A percentile compares a stretch with the other conserved stretches of the same genome.
phyloP scores from a whole-genome alignment of 1,284 basidiomycete species.

The Erythrobasidium hasegawianum region DNA sequence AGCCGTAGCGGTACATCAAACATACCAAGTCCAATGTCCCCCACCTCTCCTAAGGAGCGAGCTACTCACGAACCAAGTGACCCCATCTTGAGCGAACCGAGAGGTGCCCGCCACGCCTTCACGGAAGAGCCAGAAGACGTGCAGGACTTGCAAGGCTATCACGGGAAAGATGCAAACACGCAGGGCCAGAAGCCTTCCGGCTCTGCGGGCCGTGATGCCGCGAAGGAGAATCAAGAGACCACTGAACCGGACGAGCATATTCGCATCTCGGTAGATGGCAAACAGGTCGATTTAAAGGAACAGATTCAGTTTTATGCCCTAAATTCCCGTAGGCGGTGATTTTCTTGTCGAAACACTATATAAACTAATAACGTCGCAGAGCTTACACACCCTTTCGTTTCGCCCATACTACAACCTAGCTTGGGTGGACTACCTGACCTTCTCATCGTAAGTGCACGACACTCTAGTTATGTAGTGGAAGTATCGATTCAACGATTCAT shows the following conservation, averaged over 20 bases:
- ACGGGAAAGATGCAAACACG: too few relatives aligned
- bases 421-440: constrained; percentile 55
- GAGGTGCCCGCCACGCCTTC: too few relatives aligned
- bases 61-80: too few relatives aligned
- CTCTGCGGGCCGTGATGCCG: too few relatives aligned
- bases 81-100: too few relatives aligned
- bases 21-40: too few relatives aligned
- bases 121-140: too few relatives aligned
- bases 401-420: constrained; percentile 53
- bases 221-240: neutral
- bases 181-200: too few relatives aligned
- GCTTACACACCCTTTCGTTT: constrained; percentile 54
- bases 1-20: too few relatives aligned
- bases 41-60: too few relatives aligned
- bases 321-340: neutral
- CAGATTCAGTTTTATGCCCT: constrained; percentile 53
- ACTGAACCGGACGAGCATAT: constrained; percentile 41
- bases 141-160: too few relatives aligned
- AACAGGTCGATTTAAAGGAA: constrained; percentile 45
- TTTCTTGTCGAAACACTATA: neutral
- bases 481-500: too few relatives aligned
- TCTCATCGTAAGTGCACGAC: constrained; percentile 49
- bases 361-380: constrained; percentile 51
- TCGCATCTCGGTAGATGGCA: constrained; percentile 43
- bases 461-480: neutral